A percentile compares a stretch with the other conserved stretches of the same genome.
phyloP scores from a whole-genome alignment of 176 grass and related monocot genomes.

The Zizania latifolia region DNA sequence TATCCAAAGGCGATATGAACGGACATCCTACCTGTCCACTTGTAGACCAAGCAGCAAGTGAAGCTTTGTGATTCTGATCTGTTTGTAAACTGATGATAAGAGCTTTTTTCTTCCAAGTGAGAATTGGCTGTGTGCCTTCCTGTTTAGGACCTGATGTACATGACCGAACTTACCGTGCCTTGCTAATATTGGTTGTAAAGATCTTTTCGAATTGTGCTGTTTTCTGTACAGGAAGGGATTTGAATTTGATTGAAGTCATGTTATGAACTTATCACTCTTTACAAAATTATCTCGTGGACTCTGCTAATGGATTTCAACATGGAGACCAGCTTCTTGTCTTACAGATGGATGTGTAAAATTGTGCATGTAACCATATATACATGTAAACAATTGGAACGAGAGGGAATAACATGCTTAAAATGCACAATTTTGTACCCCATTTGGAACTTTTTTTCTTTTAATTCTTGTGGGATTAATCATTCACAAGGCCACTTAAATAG shows the following conservation, averaged over 20 bases:
- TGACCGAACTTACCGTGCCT: neutral
- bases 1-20: neutral
- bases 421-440: neutral
- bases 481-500: neutral
- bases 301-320: neutral
- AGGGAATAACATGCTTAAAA: neutral
- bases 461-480: neutral
- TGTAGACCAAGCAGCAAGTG: conserved; percentile 1
- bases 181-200: conserved; percentile 29
- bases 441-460: neutral
- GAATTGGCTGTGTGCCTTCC: neutral
- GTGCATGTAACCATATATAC: neutral
- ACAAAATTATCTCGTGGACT: neutral
- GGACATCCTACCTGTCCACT: neutral
- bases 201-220: conserved; percentile 14
- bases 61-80: neutral
- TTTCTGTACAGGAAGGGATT: conserved; percentile 9
- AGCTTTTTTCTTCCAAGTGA: conserved; percentile 12
- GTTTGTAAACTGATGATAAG: conserved; percentile 22
- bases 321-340: too few relatives aligned
- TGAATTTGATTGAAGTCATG: neutral
- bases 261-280: too few relatives aligned
- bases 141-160: conserved; percentile 22
- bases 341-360: neutral
- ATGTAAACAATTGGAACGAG: neutral